A percentile compares a stretch with the other conserved stretches of the same genome.
phyloP scores from a whole-genome alignment of 371 early-diverging fungal genomes.

The Mortierella sp. region DNA sequence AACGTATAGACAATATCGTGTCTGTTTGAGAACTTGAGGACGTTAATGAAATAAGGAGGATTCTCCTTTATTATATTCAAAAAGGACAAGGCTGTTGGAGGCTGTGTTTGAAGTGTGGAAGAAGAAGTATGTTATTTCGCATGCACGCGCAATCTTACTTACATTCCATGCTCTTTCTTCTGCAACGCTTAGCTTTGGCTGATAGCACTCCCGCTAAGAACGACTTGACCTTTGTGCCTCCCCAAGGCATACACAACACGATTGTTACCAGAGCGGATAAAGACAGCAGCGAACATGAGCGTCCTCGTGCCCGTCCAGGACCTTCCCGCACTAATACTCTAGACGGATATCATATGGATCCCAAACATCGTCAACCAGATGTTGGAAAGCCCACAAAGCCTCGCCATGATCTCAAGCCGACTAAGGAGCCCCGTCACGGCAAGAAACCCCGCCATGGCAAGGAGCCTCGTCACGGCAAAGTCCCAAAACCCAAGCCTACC shows the following conservation, averaged over 20 bases:
- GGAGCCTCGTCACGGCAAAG: conserved; percentile 19
- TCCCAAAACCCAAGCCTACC: no score
- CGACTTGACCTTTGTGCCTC: conserved; percentile 1
- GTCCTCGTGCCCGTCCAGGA: conserved; percentile 14
- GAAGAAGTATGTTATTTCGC: background rate
- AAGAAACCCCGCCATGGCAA: conserved; percentile 13
- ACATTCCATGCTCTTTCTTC: background rate
- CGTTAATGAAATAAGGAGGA: conserved; percentile 4
- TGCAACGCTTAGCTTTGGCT: conserved; percentile 14
- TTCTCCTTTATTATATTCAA: background rate
- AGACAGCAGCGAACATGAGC: conserved; percentile 4
- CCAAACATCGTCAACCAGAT: conserved; percentile 15
- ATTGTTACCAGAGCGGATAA: background rate
- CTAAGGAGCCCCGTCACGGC: conserved; percentile 6
- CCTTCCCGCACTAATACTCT: conserved; percentile 4
- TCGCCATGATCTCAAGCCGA: conserved; percentile 13
- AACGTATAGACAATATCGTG: background rate
- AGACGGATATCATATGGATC: background rate
- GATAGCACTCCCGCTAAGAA: background rate
- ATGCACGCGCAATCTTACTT: background rate
- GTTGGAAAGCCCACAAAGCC: background rate
- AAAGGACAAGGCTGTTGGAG: no score
- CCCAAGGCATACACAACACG: background rate
- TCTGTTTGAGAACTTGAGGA: background rate
- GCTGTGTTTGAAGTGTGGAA: background rate